Evolutionary conservation across 176 grass and related monocot species (phyloP).

Genomic region (Juncus effusus): DNA sequence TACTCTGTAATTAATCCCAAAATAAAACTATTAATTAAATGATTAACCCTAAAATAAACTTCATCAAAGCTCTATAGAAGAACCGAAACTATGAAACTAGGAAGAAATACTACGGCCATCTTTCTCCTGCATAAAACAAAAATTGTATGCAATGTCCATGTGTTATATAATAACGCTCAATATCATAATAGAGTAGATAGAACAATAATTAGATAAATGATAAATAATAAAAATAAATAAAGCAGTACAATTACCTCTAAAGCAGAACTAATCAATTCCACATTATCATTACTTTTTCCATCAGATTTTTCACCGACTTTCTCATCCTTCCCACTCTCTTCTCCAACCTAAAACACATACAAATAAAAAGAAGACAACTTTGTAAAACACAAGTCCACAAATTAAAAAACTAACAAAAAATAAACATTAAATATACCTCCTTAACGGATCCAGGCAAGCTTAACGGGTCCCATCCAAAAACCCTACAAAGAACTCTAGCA

Average conservation of each 20-base stretch:
- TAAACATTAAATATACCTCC: slow-evolving; percentile 6
- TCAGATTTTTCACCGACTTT: not conserved
- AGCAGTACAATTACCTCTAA: not conserved
- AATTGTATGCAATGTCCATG: too few relatives aligned
- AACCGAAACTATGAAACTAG: too few relatives aligned
- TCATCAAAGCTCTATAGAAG: too few relatives aligned
- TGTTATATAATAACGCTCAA: too few relatives aligned
- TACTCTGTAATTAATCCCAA: too few relatives aligned
- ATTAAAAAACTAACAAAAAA: too few relatives aligned
- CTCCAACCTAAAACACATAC: not conserved
- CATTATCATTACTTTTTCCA: not conserved
- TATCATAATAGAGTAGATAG: not conserved
- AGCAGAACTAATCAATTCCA: not conserved
- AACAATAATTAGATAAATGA: not conserved
- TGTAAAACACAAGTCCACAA: too few relatives aligned
- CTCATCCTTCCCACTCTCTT: not conserved
- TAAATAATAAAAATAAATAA: slow-evolving; percentile 13
- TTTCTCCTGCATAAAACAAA: too few relatives aligned
- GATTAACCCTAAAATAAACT: too few relatives aligned
- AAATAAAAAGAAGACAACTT: not conserved
- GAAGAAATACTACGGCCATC: too few relatives aligned
- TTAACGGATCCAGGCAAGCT: not conserved
- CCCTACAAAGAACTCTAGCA: slow-evolving; percentile 16
- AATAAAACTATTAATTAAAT: too few relatives aligned
- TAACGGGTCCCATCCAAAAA: slow-evolving; percentile 15